phyloP scores from a whole-genome alignment of 768 basidiomycete genomes.

The Filobasidium wieringae region DNA sequence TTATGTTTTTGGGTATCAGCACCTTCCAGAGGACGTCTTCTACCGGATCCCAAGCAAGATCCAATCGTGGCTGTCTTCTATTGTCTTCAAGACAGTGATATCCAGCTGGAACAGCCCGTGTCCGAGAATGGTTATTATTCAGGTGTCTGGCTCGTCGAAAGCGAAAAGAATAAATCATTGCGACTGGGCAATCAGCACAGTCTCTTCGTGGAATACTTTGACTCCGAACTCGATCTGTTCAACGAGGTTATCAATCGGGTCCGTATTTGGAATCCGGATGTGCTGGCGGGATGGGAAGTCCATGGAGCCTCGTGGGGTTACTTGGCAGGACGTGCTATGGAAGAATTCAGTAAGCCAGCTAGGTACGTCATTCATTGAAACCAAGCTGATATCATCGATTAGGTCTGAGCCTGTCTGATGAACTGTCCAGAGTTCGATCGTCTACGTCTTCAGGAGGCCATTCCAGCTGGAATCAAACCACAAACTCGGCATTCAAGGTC shows the following conservation, averaged over 20 bases:
- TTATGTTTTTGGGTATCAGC: too few relatives aligned
- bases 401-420: conserved; percentile 63
- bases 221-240: conserved; percentile 65
- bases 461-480: conserved; percentile 60
- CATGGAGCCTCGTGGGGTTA: conserved; percentile 86
- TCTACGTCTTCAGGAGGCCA: conserved; percentile 25
- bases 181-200: conserved; percentile 12
- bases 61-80: conserved; percentile 62
- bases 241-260: conserved; percentile 66
- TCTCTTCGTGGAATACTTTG: conserved; percentile 46
- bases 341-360: conserved; percentile 32
- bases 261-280: conserved; percentile 72
- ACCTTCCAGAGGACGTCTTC: conserved; percentile 48
- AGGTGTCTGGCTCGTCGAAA: conserved; percentile 26
- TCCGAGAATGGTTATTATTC: conserved; percentile 29
- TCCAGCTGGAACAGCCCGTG: conserved; percentile 18
- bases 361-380: too few relatives aligned
- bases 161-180: conserved; percentile 1
- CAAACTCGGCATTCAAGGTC: conserved; percentile 71
- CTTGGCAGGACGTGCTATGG: conserved; percentile 52
- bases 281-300: conserved; percentile 83
- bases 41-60: conserved; percentile 58
- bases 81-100: conserved; percentile 49
- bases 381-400: conserved; percentile 12
- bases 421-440: conserved; percentile 57